Evolutionary conservation across 768 basidiomycete species (phyloP).

Genomic region (Tricholoma sp.): DNA sequence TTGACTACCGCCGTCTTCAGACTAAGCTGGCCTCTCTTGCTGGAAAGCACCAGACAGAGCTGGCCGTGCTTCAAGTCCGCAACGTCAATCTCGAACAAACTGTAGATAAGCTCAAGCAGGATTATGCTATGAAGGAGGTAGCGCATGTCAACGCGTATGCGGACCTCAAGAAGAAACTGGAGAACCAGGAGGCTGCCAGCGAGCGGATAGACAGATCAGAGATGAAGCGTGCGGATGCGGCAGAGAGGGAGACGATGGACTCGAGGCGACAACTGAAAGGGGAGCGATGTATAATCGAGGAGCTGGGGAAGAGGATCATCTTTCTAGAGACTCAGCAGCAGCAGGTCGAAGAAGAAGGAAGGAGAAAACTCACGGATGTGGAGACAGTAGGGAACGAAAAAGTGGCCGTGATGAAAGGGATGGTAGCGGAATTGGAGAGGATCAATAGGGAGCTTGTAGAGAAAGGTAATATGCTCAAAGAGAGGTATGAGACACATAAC

Average conservation of each 20-base stretch:
- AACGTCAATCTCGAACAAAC: constrained; percentile 23
- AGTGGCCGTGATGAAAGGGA: constrained; percentile 11
- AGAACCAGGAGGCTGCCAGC: constrained; percentile 20
- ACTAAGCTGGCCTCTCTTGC: constrained; percentile 25
- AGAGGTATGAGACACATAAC: constrained; percentile 40
- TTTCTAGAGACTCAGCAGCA: constrained; percentile 8
- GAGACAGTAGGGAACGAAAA: constrained; percentile 6
- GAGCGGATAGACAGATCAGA: constrained; percentile 23
- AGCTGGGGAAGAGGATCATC: constrained; percentile 6
- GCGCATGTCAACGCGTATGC: constrained; percentile 6
- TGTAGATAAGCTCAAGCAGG: constrained; percentile 22
- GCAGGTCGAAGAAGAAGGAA: constrained; percentile 8
- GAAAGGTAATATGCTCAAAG: constrained; percentile 23
- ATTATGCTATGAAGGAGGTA: constrained; percentile 17
- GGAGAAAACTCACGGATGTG: constrained; percentile 1
- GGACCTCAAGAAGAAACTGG: constrained; percentile 23
- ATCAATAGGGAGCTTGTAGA: constrained; percentile 22
- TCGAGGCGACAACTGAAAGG: constrained; percentile 14
- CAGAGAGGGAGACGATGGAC: constrained; percentile 21
- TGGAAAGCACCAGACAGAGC: constrained; percentile 30
- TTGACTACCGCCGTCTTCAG: constrained; percentile 3
- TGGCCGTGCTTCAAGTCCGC: constrained; percentile 37
- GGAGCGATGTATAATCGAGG: constrained; percentile 10
- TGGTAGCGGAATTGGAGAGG: constrained; percentile 13
- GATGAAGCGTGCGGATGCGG: constrained; percentile 19